Evolutionary conservation across 495 filamentous ascomycete genomes (phyloP), one percentile per base, ranked within the genome.

Genomic region (Cercophora newfieldiana): DNA sequence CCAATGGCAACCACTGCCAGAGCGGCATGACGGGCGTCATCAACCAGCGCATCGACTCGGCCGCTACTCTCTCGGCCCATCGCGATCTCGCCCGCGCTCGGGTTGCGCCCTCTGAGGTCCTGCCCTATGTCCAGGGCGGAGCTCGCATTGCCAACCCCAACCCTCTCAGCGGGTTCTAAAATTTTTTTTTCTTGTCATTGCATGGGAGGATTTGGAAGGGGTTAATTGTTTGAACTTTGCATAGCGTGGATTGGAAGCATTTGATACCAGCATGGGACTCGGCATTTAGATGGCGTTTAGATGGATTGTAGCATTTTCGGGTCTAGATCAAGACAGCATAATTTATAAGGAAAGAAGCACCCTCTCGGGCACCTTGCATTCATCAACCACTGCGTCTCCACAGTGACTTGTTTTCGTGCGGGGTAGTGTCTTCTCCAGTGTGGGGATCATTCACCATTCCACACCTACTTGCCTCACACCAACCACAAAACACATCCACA

Each of bases 11-110:
- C 21, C 76, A 79, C 69, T 79, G 76, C 72, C 74, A 79, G 64
- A 22, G 10, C 28, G 73, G 76, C 51, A 79, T 79, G 77, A 76
- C 77, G 47, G 77, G 76, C n/a, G 74, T 72, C 30, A 73, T 79
- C 64, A 79, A 79, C 63, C 63, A 57, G 55, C 55, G 55, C 6
- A 14, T 57, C 26, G 26, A 57, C 55, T 57, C 55, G 26, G 8
- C 8, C 16, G 28, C 30, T 19, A 57, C 55, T 8, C 55, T 57
- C 10, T 28, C 55, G 5, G 16, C 16, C 14, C 55, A 57, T 7
- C 22, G 55, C 4, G 26, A 57, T 18, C 55, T 57, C 18, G 55
- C 55, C 10, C 26, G 26, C 5, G 55, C 55, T 7, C 14, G 8
- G 18, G 30, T 30, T 28, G 55, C 5, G 0, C 55, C 55, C 6